Conservation (phyloP, 306 rosid genomes). For the Adenanthera pavonina region DNA sequence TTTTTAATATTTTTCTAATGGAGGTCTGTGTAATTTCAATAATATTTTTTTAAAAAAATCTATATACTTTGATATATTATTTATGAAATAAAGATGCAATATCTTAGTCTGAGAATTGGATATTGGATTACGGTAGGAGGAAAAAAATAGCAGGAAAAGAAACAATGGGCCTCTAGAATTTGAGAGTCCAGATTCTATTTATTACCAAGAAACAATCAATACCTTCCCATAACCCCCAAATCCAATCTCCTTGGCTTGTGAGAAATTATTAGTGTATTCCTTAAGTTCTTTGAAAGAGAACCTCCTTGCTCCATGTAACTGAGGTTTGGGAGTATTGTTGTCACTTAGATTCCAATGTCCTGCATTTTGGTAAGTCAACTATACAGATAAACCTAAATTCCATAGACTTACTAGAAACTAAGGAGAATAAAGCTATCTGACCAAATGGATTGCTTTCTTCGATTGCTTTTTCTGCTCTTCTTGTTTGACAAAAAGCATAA, state of each 20-base stretch:
- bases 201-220: background rate
- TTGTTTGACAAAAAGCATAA: slow-evolving; percentile 62
- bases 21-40: too few species aligned
- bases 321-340: slow-evolving; percentile 38
- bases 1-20: too few species aligned
- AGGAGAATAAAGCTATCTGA: slow-evolving; percentile 12
- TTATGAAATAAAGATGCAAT: background rate
- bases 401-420: background rate
- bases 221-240: slow-evolving; percentile 66
- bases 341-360: slow-evolving; percentile 31
- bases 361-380: slow-evolving; percentile 8
- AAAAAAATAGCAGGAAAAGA: background rate
- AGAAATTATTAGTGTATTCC: slow-evolving; percentile 51
- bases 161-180: background rate
- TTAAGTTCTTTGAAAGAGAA: slow-evolving; percentile 58
- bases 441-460: slow-evolving; percentile 54
- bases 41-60: background rate
- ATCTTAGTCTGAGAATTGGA: background rate
- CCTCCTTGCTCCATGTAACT: slow-evolving; percentile 48
- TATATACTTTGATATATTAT: background rate
- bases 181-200: background rate
- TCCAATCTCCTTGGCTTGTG: slow-evolving; percentile 50
- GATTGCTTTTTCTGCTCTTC: slow-evolving; percentile 49
- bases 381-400: background rate
- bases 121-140: too few species aligned